Conservation (phyloP, 1,139 yeast species). For the Nakaseomyces bracarensis region DNA sequence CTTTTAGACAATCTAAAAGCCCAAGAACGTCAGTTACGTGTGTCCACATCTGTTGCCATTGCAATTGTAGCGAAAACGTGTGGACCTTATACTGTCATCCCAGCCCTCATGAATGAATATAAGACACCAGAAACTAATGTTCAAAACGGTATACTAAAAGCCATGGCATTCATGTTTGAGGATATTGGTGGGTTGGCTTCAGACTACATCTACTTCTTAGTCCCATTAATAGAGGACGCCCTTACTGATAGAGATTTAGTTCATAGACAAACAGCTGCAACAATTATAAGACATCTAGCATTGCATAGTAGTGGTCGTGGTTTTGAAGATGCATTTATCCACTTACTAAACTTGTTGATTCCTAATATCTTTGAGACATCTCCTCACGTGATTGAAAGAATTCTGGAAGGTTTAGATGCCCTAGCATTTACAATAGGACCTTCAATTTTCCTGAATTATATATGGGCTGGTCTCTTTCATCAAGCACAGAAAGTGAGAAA, state of each 20-base stretch:
- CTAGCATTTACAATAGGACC: slow-evolving; percentile 66
- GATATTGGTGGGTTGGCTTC: slow-evolving; percentile 77
- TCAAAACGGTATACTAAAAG: slow-evolving; percentile 90
- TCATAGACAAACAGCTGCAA: slow-evolving; percentile 92
- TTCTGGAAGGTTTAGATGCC: slow-evolving; percentile 74
- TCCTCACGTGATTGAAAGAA: slow-evolving; percentile 83
- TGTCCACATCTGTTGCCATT: slow-evolving; percentile 96
- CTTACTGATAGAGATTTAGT: slow-evolving; percentile 85
- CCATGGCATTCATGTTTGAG: slow-evolving; percentile 89
- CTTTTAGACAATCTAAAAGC: slow-evolving; percentile 76
- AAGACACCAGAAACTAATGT: slow-evolving; percentile 88
- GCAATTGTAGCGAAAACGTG: slow-evolving; percentile 95
- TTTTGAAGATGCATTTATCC: slow-evolving; percentile 66
- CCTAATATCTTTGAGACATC: slow-evolving; percentile 90
- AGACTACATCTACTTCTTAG: slow-evolving; percentile 74
- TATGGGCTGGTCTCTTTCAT: slow-evolving; percentile 86
- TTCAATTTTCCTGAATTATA: slow-evolving; percentile 65
- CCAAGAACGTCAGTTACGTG: slow-evolving; percentile 93
- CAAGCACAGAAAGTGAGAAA: slow-evolving; percentile 82
- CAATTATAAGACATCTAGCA: slow-evolving; percentile 76
- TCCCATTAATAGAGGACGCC: slow-evolving; percentile 84
- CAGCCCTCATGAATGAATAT: slow-evolving; percentile 94
- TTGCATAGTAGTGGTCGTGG: slow-evolving; percentile 71
- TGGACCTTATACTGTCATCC: slow-evolving; percentile 89
- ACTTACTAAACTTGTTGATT: slow-evolving; percentile 61